phyloP scores from a whole-genome alignment of 2,329 filamentous ascomycete species.

The Cercospora sojina region DNA sequence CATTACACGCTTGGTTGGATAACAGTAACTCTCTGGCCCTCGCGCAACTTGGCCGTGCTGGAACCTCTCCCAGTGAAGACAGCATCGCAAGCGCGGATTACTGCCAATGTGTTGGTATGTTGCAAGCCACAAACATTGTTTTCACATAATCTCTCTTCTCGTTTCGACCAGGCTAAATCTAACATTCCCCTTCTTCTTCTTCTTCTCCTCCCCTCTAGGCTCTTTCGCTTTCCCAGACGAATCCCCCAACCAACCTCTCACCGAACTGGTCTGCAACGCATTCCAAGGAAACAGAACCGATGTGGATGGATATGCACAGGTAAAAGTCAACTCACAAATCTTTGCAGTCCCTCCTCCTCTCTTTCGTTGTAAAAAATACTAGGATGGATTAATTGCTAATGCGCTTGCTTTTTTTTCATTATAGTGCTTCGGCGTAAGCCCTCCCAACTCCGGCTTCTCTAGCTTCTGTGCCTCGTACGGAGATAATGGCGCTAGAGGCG shows the following conservation, averaged over 20 bases:
- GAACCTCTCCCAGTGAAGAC: not conserved
- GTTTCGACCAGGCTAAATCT: no score
- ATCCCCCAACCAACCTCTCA: not conserved
- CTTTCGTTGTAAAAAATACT: no score
- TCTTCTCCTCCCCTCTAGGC: no score
- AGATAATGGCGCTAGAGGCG: not conserved
- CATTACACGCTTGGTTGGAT: not conserved
- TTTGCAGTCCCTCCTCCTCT: no score
- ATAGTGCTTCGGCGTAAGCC: not conserved
- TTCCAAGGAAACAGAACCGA: not conserved
- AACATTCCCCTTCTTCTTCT: no score
- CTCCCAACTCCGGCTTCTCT: not conserved
- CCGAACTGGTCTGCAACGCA: not conserved
- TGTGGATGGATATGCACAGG: not conserved
- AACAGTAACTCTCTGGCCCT: not conserved
- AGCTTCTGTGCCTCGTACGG: not conserved
- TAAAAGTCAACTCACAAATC: no score
- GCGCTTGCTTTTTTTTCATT: no score
- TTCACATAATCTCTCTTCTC: no score
- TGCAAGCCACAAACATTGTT: no score
- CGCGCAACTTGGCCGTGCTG: not conserved
- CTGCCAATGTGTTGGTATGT: not conserved
- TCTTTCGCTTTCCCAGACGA: not conserved
- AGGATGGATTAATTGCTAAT: no score
- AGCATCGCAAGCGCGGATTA: not conserved